Percentiles rank a stretch among this genome's conserved stretches.
phyloP scores from a whole-genome alignment of 169 alveolate species.

The Toxoplasma gondii region DNA sequence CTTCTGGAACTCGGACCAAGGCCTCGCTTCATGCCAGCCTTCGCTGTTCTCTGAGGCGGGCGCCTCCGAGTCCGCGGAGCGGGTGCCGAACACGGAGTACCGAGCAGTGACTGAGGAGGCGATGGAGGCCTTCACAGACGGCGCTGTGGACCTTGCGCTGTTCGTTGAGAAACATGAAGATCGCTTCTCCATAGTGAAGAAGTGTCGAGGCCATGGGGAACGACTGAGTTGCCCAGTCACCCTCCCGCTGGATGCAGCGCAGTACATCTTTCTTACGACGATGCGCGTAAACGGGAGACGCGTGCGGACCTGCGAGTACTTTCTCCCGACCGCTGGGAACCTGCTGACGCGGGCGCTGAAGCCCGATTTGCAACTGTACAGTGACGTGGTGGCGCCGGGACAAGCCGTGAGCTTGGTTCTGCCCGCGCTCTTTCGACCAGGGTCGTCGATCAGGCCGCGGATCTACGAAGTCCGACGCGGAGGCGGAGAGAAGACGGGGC shows the following conservation, averaged over 20 bases:
- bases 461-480: not conserved
- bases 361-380: not conserved
- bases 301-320: not conserved
- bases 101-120: too few species aligned
- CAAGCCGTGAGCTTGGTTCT: not conserved
- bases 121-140: not conserved
- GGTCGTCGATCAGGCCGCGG: not conserved
- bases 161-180: not conserved
- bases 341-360: not conserved
- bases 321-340: conserved; percentile 1
- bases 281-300: not conserved
- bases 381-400: not conserved
- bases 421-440: not conserved
- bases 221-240: not conserved
- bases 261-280: not conserved
- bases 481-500: not conserved
- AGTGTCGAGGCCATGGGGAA: not conserved
- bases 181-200: not conserved
- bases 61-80: too few species aligned
- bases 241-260: not conserved
- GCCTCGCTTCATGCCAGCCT: not conserved
- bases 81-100: too few species aligned
- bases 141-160: not conserved
- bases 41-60: not conserved
- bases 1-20: not conserved